Percentiles rank a stretch among this genome's conserved stretches.
phyloP scores from a whole-genome alignment of 1,284 basidiomycete genomes.

The Pseudozyma tsukubaensis region DNA sequence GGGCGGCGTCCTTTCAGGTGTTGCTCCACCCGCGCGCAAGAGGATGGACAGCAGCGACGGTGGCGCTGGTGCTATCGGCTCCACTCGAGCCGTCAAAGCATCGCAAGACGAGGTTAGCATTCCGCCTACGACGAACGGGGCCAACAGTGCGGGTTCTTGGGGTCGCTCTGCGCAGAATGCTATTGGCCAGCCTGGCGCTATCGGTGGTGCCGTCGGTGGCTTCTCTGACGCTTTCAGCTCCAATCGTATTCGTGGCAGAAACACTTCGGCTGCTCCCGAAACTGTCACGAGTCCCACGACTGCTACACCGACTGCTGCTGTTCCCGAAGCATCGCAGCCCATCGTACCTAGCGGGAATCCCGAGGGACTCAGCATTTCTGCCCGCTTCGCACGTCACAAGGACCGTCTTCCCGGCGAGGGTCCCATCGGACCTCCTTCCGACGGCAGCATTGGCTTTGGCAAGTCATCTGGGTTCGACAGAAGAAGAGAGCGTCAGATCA shows the following conservation, averaged over 20 bases:
- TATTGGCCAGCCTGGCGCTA: slow-evolving; percentile 4
- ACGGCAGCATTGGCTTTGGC: slow-evolving; percentile 61
- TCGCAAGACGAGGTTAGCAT: slow-evolving; percentile 27
- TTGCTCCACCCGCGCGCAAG: slow-evolving; percentile 53
- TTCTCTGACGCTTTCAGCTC: slow-evolving; percentile 51
- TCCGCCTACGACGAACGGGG: slow-evolving; percentile 15
- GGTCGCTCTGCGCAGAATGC: slow-evolving; percentile 22
- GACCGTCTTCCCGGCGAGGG: slow-evolving; percentile 60
- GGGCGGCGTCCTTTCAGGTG: slow-evolving; percentile 58
- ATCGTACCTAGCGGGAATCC: slow-evolving; percentile 46
- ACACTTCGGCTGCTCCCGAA: slow-evolving; percentile 21
- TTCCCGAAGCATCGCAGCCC: slow-evolving; percentile 28
- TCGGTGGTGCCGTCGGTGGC: slow-evolving; percentile 15
- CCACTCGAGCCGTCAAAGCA: slow-evolving; percentile 17
- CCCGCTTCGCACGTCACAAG: slow-evolving; percentile 50
- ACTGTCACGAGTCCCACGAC: slow-evolving; percentile 4
- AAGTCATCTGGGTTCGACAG: slow-evolving; percentile 54
- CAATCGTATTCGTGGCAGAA: slow-evolving; percentile 35
- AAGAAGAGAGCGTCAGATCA: slow-evolving; percentile 43
- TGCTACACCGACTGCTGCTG: slow-evolving; percentile 2
- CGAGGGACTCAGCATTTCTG: slow-evolving; percentile 47
- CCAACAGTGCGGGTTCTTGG: slow-evolving; percentile 22
- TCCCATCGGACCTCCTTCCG: slow-evolving; percentile 61
- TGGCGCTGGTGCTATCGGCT: slow-evolving; percentile 6
- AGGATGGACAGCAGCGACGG: slow-evolving; percentile 57